Evolutionary conservation across 768 basidiomycete genomes (phyloP).

Genomic region (Chalciporus chontae): DNA sequence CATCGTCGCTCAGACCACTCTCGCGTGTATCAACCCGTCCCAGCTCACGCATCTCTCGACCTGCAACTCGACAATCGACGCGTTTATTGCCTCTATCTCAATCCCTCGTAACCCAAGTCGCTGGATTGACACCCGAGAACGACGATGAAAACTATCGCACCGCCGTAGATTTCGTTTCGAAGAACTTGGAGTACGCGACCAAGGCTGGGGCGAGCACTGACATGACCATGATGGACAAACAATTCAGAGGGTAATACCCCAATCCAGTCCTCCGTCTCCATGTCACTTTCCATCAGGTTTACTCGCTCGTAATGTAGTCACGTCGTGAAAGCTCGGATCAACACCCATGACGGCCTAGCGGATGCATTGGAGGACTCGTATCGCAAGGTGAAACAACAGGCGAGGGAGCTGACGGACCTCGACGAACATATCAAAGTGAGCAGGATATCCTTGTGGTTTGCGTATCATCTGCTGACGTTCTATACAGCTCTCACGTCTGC

Average conservation of each 20-base stretch:
- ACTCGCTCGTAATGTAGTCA: conserved; percentile 36
- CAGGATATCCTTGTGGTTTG: not conserved
- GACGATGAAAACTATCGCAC: conserved; percentile 44
- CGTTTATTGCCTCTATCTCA: conserved; percentile 55
- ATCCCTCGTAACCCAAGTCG: conserved; percentile 51
- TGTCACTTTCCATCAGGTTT: conserved; percentile 11
- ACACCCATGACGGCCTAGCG: conserved; percentile 58
- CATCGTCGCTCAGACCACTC: conserved; percentile 34
- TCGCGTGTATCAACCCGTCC: conserved; percentile 35
- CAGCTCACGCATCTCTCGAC: conserved; percentile 46
- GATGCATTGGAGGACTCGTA: conserved; percentile 58
- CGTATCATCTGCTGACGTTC: conserved; percentile 1
- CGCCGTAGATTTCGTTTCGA: conserved; percentile 55
- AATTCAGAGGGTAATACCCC: conserved; percentile 47
- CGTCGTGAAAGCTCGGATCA: conserved; percentile 66
- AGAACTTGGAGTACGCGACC: conserved; percentile 52
- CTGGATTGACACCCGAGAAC: conserved; percentile 43
- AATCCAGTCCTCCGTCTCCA: not conserved
- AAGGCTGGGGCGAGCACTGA: conserved; percentile 59
- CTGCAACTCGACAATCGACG: conserved; percentile 46
- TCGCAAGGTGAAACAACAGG: conserved; percentile 45
- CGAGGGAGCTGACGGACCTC: conserved; percentile 51
- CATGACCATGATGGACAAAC: conserved; percentile 51
- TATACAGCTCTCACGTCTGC: conserved; percentile 52
- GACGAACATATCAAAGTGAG: conserved; percentile 64